Base-by-base conservation (phyloP, 2,329 filamentous ascomycete genomes). In the Colletotrichum chlorophyti region DNA sequence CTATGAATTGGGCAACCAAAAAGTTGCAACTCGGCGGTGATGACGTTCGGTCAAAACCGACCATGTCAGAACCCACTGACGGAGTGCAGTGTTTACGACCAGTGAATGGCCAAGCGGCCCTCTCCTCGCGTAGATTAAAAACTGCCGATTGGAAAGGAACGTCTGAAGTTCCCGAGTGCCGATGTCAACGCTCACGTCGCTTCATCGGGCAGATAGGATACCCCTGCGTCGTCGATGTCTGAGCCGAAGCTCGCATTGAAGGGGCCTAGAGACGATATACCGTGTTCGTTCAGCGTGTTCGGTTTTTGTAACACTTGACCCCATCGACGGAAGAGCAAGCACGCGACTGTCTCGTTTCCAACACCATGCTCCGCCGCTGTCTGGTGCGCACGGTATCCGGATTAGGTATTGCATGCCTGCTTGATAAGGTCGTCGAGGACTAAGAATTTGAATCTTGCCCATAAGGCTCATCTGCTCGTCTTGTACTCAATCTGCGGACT, bases 11-110 rank as follows among this genome's bases (percentile, higher is more conserved):
- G 42, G 49, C 24, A 54, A 53, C 19, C 29, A 29, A 31, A 42
- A 42, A 48, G 42, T 10, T 35, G 19, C 32, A 27, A 12, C 27
- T 14, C 12, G 32, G 17, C 23, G 32, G 37, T 14, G 29, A 54
- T 48, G 23, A 27, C 41, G 49, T 48, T 43, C 29, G 31, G 35
- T 19, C 35, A 52, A 58, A 54, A 41, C 41, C 55, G 23, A 53
- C 15, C 8, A 31, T 42, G 54, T 58, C 54, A 23, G 49, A 43
- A 41, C 35, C 42, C 42, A 14, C 49, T 35, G 21, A n/a, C 23
- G 14, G 19, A 8, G n/a, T 26, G 41, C 35, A 29, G 14, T 19
- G 26, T 35, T 23, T n/a, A 8, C 12, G 32, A 23, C 15, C 11
- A 12, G n/a, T 58, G 42, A 26, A 34, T 43, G 49, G 54, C 37